These are phyloP conservation scores for Helenozyma baotianmanensis DNA, from an alignment of 805 yeast genomes.

Conservation along the genomic window DNA sequence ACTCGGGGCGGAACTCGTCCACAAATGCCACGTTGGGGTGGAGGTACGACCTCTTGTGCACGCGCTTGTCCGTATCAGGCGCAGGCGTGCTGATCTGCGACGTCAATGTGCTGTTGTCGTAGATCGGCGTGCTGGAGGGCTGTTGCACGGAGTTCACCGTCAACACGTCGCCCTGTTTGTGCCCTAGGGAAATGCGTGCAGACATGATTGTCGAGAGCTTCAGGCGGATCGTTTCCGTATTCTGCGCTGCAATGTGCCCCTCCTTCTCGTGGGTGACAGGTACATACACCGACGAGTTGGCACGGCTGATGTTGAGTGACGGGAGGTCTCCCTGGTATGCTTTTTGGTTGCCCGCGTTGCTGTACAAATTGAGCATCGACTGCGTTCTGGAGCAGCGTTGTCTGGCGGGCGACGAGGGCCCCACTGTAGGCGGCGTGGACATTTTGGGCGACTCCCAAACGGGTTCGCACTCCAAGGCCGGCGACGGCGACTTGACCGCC, in stretches of 20 bases:
- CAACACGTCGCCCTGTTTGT: too few species aligned
- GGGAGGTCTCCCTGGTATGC: too few species aligned
- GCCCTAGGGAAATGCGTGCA: too few species aligned
- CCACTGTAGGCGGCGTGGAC: background rate
- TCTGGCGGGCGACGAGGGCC: constrained; percentile 4
- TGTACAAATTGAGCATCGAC: constrained; percentile 29
- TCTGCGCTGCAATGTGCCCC: too few species aligned
- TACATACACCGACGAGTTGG: background rate
- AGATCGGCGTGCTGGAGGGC: too few species aligned
- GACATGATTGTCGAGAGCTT: too few species aligned
- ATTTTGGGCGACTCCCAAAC: constrained; percentile 10
- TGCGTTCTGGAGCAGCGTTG: constrained; percentile 27
- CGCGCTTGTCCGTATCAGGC: background rate
- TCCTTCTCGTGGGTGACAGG: background rate
- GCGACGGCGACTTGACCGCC: constrained; percentile 12
- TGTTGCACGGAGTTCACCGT: too few species aligned
- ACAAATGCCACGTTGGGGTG: constrained; percentile 39
- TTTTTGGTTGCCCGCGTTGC: background rate
- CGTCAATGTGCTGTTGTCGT: too few species aligned
- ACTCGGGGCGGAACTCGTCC: constrained; percentile 51
- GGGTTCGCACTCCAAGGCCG: constrained; percentile 12
- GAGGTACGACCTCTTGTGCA: constrained; percentile 13
- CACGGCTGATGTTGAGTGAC: too few species aligned
- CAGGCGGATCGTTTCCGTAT: too few species aligned
- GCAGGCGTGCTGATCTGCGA: too few species aligned